phyloP scores from a whole-genome alignment of 257 asterid species.

The Solanum medicagineum region DNA sequence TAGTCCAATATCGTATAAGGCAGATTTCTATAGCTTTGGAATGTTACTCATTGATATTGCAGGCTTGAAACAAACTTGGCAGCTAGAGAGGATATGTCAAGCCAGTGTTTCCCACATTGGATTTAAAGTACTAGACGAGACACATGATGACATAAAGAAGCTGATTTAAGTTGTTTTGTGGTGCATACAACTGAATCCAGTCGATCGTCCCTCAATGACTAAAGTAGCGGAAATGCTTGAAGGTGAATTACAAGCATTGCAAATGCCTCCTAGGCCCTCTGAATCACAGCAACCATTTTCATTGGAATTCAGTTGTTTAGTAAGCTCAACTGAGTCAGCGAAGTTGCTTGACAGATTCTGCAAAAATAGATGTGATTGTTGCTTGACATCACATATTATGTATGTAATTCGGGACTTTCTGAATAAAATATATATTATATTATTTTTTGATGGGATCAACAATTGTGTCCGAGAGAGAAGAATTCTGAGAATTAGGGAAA shows the following conservation, averaged over 20 bases:
- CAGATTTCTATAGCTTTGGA: slow-evolving; percentile 19
- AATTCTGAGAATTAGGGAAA: too few species aligned
- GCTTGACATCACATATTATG: neutral
- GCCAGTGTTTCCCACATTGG: slow-evolving; percentile 6
- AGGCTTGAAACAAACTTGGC: slow-evolving; percentile 1
- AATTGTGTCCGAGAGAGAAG: too few species aligned
- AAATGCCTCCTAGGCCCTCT: neutral
- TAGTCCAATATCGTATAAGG: slow-evolving; percentile 7
- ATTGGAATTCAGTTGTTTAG: neutral
- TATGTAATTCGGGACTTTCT: neutral
- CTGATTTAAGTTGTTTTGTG: slow-evolving; percentile 3
- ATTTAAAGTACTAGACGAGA: neutral
- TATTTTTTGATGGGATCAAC: too few species aligned
- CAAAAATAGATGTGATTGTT: neutral
- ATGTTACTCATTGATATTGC: slow-evolving; percentile 7
- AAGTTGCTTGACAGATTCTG: neutral
- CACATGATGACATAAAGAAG: slow-evolving; percentile 2
- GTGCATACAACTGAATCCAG: slow-evolving; percentile 16
- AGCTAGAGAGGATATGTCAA: neutral
- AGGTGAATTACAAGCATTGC: neutral
- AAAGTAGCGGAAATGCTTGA: neutral
- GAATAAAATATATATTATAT: too few species aligned
- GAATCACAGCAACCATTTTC: neutral
- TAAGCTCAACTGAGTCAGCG: neutral
- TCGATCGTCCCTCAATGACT: neutral